phyloP scores from a whole-genome alignment of 2,329 filamentous ascomycete genomes.

The Alternaria brassicicola region DNA sequence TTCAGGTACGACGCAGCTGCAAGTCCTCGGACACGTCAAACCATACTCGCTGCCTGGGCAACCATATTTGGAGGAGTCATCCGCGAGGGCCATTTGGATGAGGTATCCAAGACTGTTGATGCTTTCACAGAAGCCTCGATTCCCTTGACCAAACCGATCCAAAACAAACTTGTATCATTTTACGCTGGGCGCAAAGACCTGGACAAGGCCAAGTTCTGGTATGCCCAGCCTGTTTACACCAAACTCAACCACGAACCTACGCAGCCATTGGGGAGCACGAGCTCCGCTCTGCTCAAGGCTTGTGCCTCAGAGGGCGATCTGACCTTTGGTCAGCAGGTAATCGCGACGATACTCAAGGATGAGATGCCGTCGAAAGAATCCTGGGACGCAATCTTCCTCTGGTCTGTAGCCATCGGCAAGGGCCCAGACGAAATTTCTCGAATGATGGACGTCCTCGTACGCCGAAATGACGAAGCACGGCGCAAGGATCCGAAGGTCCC shows the following conservation, averaged over 20 bases:
- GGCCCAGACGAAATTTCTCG: conserved; percentile 73
- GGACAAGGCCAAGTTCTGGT: conserved; percentile 71
- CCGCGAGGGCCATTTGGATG: conserved; percentile 62
- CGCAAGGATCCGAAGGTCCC: conserved; percentile 30
- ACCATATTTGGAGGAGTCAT: conserved; percentile 66
- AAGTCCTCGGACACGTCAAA: background rate
- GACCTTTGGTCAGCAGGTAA: conserved; percentile 51
- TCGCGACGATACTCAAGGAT: conserved; percentile 45
- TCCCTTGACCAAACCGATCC: conserved; percentile 49
- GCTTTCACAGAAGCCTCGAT: conserved; percentile 55
- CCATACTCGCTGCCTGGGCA: conserved; percentile 28
- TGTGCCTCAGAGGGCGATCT: conserved; percentile 51
- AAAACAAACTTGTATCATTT: conserved; percentile 64
- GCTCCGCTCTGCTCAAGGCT: conserved; percentile 64
- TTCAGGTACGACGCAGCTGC: conserved; percentile 19
- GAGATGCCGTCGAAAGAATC: conserved; percentile 54
- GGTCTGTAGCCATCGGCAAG: conserved; percentile 74
- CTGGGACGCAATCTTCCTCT: conserved; percentile 77
- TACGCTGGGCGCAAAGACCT: conserved; percentile 66
- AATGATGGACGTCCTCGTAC: conserved; percentile 73
- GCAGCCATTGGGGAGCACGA: conserved; percentile 45
- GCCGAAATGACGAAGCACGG: conserved; percentile 55
- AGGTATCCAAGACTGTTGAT: conserved; percentile 63
- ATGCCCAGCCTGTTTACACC: conserved; percentile 59
- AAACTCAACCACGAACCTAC: conserved; percentile 2